Evolutionary conservation across 495 filamentous ascomycete genomes (phyloP), one percentile per base, ranked within the genome.

Genomic region (Daldinia childiae): DNA sequence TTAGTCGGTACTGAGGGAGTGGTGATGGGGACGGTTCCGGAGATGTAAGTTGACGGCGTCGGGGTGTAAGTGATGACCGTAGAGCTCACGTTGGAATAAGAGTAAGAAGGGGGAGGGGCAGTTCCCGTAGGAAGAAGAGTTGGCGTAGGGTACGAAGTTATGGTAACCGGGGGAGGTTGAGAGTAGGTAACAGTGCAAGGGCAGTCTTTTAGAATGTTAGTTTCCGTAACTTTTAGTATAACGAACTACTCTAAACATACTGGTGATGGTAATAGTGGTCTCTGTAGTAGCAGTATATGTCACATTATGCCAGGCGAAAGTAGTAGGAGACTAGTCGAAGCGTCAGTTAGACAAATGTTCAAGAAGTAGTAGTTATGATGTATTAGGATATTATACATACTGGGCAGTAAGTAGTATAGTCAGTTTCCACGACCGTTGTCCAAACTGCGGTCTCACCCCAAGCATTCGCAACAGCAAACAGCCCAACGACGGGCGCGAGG

Each of bases 391-490:
- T 57, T 51, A 45, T 27, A 71, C 76, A 48, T 73, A 75, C 74
- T 3, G 80, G 80, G 73, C 80, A 82, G 71, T 75, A 79, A 39
- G 75, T 79, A 21, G 73, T 79, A 61, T 78, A 81, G 57, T 74
- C 78, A 41, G 74, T 78, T 38, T 69, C 70, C 29, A 77, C 62
- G 34, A 78, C 73, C n/a, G 78, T 78, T 24, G 75, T 77, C 56
- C 67, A 74, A 43, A 74, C 69, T 36, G 65, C 73, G 48, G 39
- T 67, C 51, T 68, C 58, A 56, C 69, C 71, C 54, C 68, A 68
- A 67, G 78, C 79, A 3, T 74, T 69, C 30, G 63, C 79, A 29
- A 69, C 66, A 51, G 76, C 69, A 39, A 78, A 75, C 55, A 82
- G 70, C 65, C 77, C 80, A 66, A 75, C 73, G 58, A 72, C 68